These are phyloP conservation scores for Magnolia officinalis DNA, from an alignment of 164 flowering plant genomes.

Conservation along the genomic window DNA sequence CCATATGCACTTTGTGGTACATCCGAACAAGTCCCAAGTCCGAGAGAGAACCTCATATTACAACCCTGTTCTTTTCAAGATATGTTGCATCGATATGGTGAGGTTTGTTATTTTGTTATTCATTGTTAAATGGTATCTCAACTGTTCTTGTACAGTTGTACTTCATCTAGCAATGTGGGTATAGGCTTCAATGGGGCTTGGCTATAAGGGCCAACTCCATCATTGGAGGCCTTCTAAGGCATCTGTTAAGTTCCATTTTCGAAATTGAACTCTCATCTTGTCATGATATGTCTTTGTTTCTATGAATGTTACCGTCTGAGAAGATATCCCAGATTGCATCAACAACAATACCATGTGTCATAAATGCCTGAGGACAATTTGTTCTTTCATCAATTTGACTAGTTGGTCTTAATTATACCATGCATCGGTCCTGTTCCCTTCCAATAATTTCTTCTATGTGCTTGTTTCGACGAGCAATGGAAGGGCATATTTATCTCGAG, in stretches of 20 bases:
- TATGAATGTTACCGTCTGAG: not conserved
- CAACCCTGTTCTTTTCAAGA: not conserved
- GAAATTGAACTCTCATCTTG: not conserved
- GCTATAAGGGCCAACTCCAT: not conserved
- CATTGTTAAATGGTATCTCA: not conserved
- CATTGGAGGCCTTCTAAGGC: not conserved
- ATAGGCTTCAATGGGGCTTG: not conserved
- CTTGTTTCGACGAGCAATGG: too few relatives aligned
- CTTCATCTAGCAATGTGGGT: slow-evolving; percentile 1
- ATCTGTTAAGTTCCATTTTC: not conserved
- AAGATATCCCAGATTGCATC: too few relatives aligned
- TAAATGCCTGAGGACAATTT: not conserved
- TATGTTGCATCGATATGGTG: not conserved
- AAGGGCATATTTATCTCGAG: too few relatives aligned
- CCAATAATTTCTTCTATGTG: too few relatives aligned
- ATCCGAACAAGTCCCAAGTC: not conserved
- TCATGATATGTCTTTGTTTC: not conserved
- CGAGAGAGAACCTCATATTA: not conserved
- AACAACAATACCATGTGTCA: too few relatives aligned
- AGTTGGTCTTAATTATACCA: too few relatives aligned
- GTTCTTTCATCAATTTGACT: not conserved
- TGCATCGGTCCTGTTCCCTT: too few relatives aligned
- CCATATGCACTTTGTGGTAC: not conserved
- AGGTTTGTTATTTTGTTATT: not conserved
- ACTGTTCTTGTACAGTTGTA: not conserved